Base-by-base conservation (phyloP, 1,284 basidiomycete genomes). In the Ceratorhiza oryzae-sativae region DNA sequence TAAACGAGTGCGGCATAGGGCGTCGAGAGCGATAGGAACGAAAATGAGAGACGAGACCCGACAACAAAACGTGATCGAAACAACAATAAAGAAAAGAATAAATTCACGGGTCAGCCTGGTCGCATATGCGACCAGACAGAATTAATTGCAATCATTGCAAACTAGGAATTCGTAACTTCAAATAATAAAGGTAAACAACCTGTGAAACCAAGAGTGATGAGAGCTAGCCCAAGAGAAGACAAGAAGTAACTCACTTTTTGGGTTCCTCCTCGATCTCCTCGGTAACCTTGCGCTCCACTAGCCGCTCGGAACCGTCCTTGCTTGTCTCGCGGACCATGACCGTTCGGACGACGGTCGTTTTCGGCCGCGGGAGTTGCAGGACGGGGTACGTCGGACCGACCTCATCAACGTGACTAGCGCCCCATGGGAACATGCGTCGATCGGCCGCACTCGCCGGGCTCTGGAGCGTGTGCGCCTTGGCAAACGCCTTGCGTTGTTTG, bases 81-180 rank as follows among this genome's bases (percentile, higher is more conserved):
- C 56, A 59, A 36, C 65, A 70, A 70, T 70, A 70, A 59, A 70
- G 65, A 70, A 70, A 41, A 8, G 65, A 70, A 70, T 70, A 70
- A 70, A 58, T 70, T 70, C 65, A 70, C 53, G 36, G 51, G 53
- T 67, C n/a, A 41, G 49, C 48, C 30, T 46, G 12, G 61, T 39
- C 36, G 39, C 18, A 65, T 25, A 18, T 25, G 53, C 65, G 34
- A 46, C 65, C n/a, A n/a, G 20, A 39, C 34, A 59, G 41, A 58
- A 70, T 70, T 70, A 70, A 70, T 70, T 70, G 65, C 65, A 58
- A 58, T 25, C 32, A 70, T 61, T 61, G 45, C 45, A 46, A 27
- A 39, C 20, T 20, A 6, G 56, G 36, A 3, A 25, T 20, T 20
- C 10, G 20, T 55, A 41, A 45, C 49, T 48, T 70, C 41, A 70